Evolutionary conservation across 2,329 filamentous ascomycete species (phyloP).

Genomic region (Epichloe coenophiala): DNA sequence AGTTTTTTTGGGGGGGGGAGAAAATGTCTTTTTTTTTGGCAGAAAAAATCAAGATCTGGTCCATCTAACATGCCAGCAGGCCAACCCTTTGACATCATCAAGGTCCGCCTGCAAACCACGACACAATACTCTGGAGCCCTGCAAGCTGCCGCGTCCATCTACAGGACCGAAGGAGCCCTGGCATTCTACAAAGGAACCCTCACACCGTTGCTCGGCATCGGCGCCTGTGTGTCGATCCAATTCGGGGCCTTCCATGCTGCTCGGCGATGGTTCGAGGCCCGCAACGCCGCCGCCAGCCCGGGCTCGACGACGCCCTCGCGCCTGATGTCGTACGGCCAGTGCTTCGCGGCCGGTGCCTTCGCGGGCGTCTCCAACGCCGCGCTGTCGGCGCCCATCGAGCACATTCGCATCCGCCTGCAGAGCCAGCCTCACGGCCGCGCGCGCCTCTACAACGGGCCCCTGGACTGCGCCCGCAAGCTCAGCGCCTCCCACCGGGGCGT

Average conservation of each 20-base stretch:
- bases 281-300: conserved; percentile 49
- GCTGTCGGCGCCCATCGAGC: conserved; percentile 86
- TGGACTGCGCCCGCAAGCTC: conserved; percentile 85
- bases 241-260: conserved; percentile 95
- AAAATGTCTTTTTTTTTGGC: background rate
- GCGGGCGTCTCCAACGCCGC: conserved; percentile 82
- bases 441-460: conserved; percentile 67
- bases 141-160: conserved; percentile 70
- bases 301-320: conserved; percentile 19
- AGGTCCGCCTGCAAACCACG: conserved; percentile 89
- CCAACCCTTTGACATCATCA: conserved; percentile 81
- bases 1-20: background rate
- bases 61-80: conserved; percentile 24
- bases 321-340: conserved; percentile 71
- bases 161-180: conserved; percentile 70
- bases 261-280: conserved; percentile 68
- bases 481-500: conserved; percentile 48
- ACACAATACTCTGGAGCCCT: conserved; percentile 68
- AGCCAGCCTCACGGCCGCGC: conserved; percentile 81
- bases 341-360: conserved; percentile 82
- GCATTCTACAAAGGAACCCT: conserved; percentile 99
- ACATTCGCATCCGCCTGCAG: conserved; percentile 90
- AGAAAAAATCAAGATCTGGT: too few relatives aligned
- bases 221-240: conserved; percentile 97
- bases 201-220: conserved; percentile 88